phyloP scores from a whole-genome alignment of 2,329 filamentous ascomycete genomes.

The Sporothrix humicola region DNA sequence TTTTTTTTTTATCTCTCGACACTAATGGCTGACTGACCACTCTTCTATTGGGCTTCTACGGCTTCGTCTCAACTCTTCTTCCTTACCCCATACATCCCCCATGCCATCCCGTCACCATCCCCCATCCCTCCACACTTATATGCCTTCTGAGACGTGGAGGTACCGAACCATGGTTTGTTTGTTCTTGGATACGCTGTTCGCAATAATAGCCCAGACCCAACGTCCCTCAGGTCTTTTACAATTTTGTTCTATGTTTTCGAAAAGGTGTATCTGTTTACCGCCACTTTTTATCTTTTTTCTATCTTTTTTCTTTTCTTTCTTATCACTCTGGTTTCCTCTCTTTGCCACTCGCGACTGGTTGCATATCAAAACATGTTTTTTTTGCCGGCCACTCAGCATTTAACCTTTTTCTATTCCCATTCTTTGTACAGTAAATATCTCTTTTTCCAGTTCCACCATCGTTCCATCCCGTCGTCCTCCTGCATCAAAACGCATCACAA shows the following conservation, averaged over 20 bases:
- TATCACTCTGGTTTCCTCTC: neutral
- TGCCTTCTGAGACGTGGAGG: constrained; percentile 22
- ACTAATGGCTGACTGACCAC: neutral
- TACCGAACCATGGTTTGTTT: constrained; percentile 21
- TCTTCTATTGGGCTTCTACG: neutral
- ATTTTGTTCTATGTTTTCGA: neutral
- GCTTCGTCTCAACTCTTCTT: constrained; percentile 9
- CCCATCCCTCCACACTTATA: neutral
- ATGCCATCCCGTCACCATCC: neutral
- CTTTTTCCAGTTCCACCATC: neutral
- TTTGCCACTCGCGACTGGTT: neutral
- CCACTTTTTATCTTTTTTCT: neutral
- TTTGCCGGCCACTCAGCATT: constrained; percentile 17
- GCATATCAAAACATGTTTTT: neutral
- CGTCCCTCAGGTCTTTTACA: neutral
- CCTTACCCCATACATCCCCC: neutral
- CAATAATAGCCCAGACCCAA: neutral
- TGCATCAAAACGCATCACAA: constrained; percentile 13
- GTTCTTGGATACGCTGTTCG: constrained; percentile 8
- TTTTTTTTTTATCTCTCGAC: too few relatives aligned
- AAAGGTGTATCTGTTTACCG: neutral
- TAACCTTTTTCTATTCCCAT: neutral
- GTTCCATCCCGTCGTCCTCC: constrained; percentile 3
- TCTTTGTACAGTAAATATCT: neutral
- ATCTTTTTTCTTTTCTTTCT: neutral